Evolutionary conservation across 768 basidiomycete genomes (phyloP), one percentile per base, ranked within the genome.

Genomic region (Asterophora lycoperdoides): DNA sequence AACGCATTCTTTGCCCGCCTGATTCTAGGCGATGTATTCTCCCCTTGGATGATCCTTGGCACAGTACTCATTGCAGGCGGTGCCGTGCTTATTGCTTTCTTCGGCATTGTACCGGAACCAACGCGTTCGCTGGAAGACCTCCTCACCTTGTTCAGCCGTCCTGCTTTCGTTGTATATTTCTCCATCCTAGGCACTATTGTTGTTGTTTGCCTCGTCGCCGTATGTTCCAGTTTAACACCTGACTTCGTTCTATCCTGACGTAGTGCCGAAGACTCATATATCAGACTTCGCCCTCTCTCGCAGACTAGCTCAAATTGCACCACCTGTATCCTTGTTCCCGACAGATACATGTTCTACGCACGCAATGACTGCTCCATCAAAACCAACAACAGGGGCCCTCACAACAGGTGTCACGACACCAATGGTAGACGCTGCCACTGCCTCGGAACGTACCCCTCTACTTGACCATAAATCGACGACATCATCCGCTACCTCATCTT

Each of bases 1-100:
- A 97, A 97, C 64, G 93, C 93, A 4, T 80, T 95, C 59, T 93
- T 95, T 61, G 92, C 93, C 13, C 77, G 83, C 26, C 59, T 94
- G 34, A 76, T 95, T 34, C 77, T 95, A 10, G 90, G 89, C 9
- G 92, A 96, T 61, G 75, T 81, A 17, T 92, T 94, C 68, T 89
- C 90, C 4, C 77, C 77, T 1, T 88, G 83, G 74, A 88, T 93
- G 80, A 70, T 89, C 38, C 67, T 90, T n/a, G 93, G 90, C 43
- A 95, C 93, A 2, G 67, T 88, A 36, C 73, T 94, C 62, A 93
- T 97, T 53, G 89, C 90, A 1, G 83, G 83, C 14, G 93, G 93
- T 23, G 93, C 93, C 5, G 83, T 89, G 35, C 75, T 94, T 52
- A 92, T 97, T 49, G 93, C 89, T 13, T 69, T 93, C 42, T 97